Evolutionary conservation across 371 early-diverging fungal species (phyloP), one percentile per base, ranked within the genome.

Genomic region (Mucor ambiguus): DNA sequence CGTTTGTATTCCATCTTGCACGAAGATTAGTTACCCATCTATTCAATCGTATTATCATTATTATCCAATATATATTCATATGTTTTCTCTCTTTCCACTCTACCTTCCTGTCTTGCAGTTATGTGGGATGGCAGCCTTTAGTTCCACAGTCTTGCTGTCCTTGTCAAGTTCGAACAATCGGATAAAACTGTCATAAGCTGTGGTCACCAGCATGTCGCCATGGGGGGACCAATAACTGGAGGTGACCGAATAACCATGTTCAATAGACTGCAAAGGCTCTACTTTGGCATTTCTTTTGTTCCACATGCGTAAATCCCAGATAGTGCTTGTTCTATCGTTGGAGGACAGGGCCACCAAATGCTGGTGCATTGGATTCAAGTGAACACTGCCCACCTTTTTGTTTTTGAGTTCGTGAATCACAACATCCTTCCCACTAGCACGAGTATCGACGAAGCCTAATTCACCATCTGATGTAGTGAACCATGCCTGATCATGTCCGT

Each of bases 241-340:
- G 1, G 91, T 91, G 5, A 90, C 91, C 14, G 90, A 78, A 56
- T 85, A 82, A 3, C 81, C 72, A 67, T 90, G 88, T 2, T 79
- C 72, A 29, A 86, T 71, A 20, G 74, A 64, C 16, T 79, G 73
- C 22, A 89, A 30, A 5, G 82, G 77, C 7, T 71, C 49, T 29
- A 79, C 78, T 4, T 63, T 68, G 22, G 55, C 67, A 7, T 9
- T 6, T 2, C 18, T 41, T 12, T 61, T 54, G 4, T 28, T 61
- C 71, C 87, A 75, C 44, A 83, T 85, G 26, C 96, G 76, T 8
- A 78, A 70, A 73, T 96, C 96, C 92, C 92, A 95, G 12, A 96
- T 70, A 20, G 83, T 81, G 59, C 87, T 77, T 0, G 87, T 83
- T 16, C 89, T 76, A 71, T 94, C 95, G 58, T 88, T 79, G 9